Evolutionary conservation across 495 filamentous ascomycete species (phyloP).

Genomic region (Annulohypoxylon bovei): DNA sequence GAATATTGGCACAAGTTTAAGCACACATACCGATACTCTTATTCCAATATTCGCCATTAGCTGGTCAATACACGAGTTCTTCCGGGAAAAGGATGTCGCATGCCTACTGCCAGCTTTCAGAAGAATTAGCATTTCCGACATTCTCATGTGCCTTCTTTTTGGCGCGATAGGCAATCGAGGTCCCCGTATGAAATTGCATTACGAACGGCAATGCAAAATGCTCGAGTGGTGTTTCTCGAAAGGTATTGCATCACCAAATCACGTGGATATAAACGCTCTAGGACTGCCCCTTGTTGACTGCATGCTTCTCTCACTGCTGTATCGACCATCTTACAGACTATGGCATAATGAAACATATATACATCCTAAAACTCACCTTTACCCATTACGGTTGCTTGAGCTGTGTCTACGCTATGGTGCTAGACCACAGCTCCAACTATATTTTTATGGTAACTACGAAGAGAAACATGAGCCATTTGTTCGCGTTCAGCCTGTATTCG

Average conservation of each 20-base stretch:
- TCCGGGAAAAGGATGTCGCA: neutral
- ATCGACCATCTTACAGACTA: neutral
- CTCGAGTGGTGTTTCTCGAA: slow-evolving; percentile 9
- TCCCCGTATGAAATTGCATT: neutral
- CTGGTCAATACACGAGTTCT: slow-evolving; percentile 1
- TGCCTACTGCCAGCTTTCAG: neutral
- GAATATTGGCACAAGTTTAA: no score
- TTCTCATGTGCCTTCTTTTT: neutral
- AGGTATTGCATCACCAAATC: neutral
- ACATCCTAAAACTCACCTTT: neutral
- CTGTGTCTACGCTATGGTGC: slow-evolving; percentile 10
- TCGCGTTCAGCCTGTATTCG: neutral
- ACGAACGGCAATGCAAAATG: neutral
- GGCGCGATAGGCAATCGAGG: neutral
- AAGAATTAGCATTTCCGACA: neutral
- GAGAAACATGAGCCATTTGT: neutral
- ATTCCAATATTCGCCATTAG: neutral
- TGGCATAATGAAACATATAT: neutral
- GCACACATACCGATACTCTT: neutral
- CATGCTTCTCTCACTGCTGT: neutral
- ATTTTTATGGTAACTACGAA: neutral
- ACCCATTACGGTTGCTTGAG: neutral
- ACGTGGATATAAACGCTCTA: neutral
- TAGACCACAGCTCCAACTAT: slow-evolving; percentile 1
- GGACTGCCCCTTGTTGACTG: neutral